phyloP scores from a whole-genome alignment of 164 flowering plant species.

The Dillenia turbinata region DNA sequence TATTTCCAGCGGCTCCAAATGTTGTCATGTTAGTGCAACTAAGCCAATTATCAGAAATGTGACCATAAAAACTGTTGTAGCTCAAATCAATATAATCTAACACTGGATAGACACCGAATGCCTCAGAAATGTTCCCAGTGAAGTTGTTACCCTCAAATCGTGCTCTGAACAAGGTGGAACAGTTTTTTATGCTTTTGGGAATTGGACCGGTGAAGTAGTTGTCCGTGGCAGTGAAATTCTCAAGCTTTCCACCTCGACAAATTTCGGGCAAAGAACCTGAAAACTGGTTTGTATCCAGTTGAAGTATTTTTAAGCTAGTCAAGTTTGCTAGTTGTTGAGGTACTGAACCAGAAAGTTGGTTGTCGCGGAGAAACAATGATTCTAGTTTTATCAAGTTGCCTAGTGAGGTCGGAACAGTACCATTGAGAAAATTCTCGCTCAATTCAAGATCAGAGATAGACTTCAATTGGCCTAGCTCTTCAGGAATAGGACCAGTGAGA shows the following conservation, averaged over 20 bases:
- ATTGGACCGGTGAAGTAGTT: slow-evolving; percentile 2
- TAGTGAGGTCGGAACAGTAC: too few species aligned
- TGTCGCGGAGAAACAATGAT: too few species aligned
- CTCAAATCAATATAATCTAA: slow-evolving; percentile 1
- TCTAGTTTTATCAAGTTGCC: too few species aligned
- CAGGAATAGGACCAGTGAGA: slow-evolving; percentile 21
- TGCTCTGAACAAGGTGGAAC: slow-evolving; percentile 3
- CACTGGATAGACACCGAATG: slow-evolving; percentile 8
- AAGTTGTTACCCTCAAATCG: slow-evolving; percentile 8
- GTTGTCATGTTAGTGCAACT: slow-evolving; percentile 1
- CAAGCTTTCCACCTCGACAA: slow-evolving; percentile 1
- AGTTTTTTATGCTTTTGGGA: slow-evolving; percentile 9
- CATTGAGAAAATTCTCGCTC: too few species aligned
- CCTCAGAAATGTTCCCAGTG: slow-evolving; percentile 11
- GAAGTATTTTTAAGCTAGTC: neutral
- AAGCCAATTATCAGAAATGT: slow-evolving; percentile 5
- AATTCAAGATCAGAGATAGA: too few species aligned
- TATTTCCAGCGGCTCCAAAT: neutral
- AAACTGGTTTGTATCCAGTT: neutral
- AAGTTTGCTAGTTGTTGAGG: neutral
- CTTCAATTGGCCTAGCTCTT: slow-evolving; percentile 8
- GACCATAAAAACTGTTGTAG: slow-evolving; percentile 7
- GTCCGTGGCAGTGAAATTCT: neutral
- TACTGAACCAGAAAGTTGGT: neutral
- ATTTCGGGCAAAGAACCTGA: slow-evolving; percentile 14